These are phyloP conservation scores for Pelargonium exstipulatum DNA, from an alignment of 441 rosid species.

Conservation along the genomic window DNA sequence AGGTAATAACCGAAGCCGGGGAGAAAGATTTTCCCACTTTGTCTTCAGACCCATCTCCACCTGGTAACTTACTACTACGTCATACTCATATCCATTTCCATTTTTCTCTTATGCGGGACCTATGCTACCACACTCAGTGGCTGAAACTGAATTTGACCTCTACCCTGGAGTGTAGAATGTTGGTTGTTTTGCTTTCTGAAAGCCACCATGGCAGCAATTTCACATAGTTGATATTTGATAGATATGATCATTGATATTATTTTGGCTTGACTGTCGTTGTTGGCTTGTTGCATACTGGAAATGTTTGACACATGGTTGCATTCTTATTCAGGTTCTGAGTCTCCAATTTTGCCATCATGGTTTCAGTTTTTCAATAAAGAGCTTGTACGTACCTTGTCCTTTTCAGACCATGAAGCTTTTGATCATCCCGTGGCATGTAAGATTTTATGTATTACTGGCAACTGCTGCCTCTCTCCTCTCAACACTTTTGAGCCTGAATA, in stretches of 20 bases:
- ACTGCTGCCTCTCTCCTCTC: conserved; percentile 12
- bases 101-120: conserved; percentile 1
- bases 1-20: conserved; percentile 69
- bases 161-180: conserved; percentile 1
- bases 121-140: conserved; percentile 2
- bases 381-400: conserved; percentile 62
- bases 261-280: not conserved
- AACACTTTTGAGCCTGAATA: conserved; percentile 12
- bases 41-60: conserved; percentile 53
- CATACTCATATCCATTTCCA: conserved; percentile 15
- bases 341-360: conserved; percentile 80
- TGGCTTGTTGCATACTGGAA: conserved; percentile 2
- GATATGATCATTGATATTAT: not conserved
- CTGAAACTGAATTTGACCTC: conserved; percentile 3
- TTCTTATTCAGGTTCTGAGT: conserved; percentile 55
- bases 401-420: conserved; percentile 94
- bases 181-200: not conserved
- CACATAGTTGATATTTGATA: not conserved
- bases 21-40: conserved; percentile 52
- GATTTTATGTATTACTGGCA: conserved; percentile 31
- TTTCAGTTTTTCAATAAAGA: conserved; percentile 77
- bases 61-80: conserved; percentile 58
- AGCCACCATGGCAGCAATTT: not conserved
- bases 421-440: conserved; percentile 99
- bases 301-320: conserved; percentile 19